These are phyloP conservation scores for Lepiota venenata DNA, from an alignment of 768 basidiomycete species.

Conservation along the genomic window DNA sequence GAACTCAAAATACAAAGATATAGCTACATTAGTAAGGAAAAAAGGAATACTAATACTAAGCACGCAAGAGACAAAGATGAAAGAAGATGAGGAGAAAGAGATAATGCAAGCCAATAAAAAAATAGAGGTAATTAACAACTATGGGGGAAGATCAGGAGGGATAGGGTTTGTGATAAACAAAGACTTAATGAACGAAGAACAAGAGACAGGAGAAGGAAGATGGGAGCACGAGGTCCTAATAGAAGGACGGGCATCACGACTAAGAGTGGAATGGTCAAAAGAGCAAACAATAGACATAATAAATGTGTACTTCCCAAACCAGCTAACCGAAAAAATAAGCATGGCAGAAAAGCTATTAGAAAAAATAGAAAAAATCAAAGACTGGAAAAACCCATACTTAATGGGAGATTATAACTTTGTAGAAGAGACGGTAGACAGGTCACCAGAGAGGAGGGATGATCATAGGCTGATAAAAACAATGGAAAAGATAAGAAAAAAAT, in stretches of 20 bases:
- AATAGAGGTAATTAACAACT: constrained; percentile 10
- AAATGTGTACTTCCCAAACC: constrained; percentile 33
- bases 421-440: constrained; percentile 32
- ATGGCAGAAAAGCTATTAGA: constrained; percentile 21
- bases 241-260: constrained; percentile 19
- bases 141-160: constrained; percentile 22
- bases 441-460: constrained; percentile 20
- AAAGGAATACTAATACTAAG: constrained; percentile 1
- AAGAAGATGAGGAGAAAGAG: constrained; percentile 3
- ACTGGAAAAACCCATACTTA: constrained; percentile 22
- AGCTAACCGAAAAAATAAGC: constrained; percentile 14
- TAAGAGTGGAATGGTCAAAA: constrained; percentile 15
- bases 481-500: constrained; percentile 12
- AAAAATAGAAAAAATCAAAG: constrained; percentile 1
- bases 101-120: not conserved
- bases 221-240: constrained; percentile 16
- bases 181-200: constrained; percentile 15
- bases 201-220: not conserved
- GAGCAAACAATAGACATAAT: constrained; percentile 20
- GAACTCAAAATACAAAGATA: not conserved
- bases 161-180: constrained; percentile 32
- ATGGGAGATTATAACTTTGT: constrained; percentile 42
- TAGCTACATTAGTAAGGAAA: not conserved
- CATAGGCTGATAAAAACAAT: constrained; percentile 10
- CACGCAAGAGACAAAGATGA: not conserved